Conservation (phyloP, 1,284 basidiomycete species). For the Inonotus hispidus region DNA sequence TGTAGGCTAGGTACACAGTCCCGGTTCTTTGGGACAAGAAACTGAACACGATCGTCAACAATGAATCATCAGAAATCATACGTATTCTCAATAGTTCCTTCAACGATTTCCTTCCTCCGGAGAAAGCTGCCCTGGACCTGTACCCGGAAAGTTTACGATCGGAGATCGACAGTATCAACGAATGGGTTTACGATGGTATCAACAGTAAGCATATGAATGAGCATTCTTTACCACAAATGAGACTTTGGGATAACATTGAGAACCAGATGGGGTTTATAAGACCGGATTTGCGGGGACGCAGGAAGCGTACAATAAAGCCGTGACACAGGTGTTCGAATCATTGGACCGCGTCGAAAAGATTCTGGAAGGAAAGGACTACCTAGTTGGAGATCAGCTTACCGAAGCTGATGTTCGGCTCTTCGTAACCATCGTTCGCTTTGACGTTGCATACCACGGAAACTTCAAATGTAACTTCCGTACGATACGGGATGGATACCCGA, state of each 20-base stretch:
- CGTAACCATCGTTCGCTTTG: conserved; percentile 83
- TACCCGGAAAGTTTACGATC: conserved; percentile 70
- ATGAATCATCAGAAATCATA: conserved; percentile 92
- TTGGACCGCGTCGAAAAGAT: conserved; percentile 81
- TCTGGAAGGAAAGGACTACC: conserved; percentile 73
- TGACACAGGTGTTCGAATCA: conserved; percentile 65
- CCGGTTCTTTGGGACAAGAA: conserved; percentile 96
- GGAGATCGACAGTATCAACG: conserved; percentile 86
- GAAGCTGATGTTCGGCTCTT: conserved; percentile 91
- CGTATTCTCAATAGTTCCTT: conserved; percentile 87
- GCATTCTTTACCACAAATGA: too few species aligned
- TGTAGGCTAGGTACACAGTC: conserved; percentile 64
- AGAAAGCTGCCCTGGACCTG: conserved; percentile 64
- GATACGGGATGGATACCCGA: conserved; percentile 77
- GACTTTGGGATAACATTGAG: too few species aligned
- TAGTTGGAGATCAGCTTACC: conserved; percentile 78
- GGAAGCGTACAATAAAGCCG: conserved; percentile 76
- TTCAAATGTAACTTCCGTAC: conserved; percentile 92
- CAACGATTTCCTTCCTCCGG: conserved; percentile 61
- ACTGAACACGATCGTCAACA: conserved; percentile 85
- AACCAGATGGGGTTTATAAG: conserved; percentile 80
- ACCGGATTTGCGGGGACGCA: conserved; percentile 84
- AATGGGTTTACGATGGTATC: conserved; percentile 80
- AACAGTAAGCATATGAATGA: conserved; percentile 74
- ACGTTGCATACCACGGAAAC: conserved; percentile 86